These are phyloP conservation scores for Lepidium aucheri DNA, from an alignment of 345 rosid species.

Conservation along the genomic window DNA sequence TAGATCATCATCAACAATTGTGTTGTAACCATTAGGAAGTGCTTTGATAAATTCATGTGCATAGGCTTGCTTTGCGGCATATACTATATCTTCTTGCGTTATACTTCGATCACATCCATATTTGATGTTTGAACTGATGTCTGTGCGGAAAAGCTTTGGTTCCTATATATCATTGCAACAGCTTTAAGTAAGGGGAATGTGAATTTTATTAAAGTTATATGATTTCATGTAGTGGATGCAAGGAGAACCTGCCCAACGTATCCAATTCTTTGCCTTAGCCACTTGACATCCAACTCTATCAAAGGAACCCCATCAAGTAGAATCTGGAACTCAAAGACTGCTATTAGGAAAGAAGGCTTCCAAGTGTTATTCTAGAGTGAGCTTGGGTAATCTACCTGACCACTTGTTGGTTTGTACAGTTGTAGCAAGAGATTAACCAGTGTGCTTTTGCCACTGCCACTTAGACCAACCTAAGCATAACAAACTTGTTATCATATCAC, in stretches of 20 bases:
- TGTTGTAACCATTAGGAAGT: constrained; percentile 79
- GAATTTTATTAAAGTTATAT: background rate
- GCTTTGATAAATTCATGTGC: constrained; percentile 87
- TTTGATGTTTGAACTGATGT: constrained; percentile 75
- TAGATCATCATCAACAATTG: constrained; percentile 87
- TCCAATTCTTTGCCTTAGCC: constrained; percentile 86
- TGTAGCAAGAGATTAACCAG: constrained; percentile 80
- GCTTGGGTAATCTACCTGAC: constrained; percentile 54
- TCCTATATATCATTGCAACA: constrained; percentile 41
- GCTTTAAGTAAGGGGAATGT: background rate
- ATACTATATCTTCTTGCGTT: constrained; percentile 67
- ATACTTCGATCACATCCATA: constrained; percentile 69
- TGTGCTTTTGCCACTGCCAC: constrained; percentile 99
- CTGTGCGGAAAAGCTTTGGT: constrained; percentile 90
- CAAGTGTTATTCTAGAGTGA: background rate
- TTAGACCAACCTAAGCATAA: constrained; percentile 77
- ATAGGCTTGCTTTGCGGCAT: constrained; percentile 89
- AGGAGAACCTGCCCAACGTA: constrained; percentile 78
- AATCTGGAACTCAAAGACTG: constrained; percentile 41
- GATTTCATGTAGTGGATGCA: background rate
- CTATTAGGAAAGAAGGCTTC: background rate
- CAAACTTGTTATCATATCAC: constrained; percentile 1
- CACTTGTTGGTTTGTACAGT: constrained; percentile 77
- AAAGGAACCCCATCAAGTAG: constrained; percentile 76
- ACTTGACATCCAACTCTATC: constrained; percentile 70